Conservation (phyloP, 1,139 yeast species). For the Geotrichum klebahnii region DNA sequence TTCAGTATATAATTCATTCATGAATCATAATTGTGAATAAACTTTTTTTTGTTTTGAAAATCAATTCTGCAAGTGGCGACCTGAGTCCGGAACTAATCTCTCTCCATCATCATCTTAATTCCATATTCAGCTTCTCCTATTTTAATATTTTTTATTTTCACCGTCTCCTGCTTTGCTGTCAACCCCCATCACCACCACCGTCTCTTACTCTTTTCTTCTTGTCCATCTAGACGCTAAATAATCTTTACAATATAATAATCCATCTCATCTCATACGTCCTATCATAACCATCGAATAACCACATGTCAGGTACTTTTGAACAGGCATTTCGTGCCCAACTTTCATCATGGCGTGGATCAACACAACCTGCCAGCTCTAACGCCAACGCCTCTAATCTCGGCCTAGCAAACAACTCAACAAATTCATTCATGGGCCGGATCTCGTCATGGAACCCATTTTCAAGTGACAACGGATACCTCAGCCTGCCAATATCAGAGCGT, state of each 20-base stretch:
- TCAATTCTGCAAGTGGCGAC: no score
- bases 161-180: not conserved
- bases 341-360: slow-evolving; percentile 37
- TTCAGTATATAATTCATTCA: no score
- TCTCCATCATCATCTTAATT: not conserved
- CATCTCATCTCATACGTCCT: not conserved
- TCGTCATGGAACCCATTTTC: slow-evolving; percentile 41
- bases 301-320: slow-evolving; percentile 27
- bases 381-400: slow-evolving; percentile 27
- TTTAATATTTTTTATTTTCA: not conserved
- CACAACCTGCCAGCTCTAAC: slow-evolving; percentile 23
- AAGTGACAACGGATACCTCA: slow-evolving; percentile 47
- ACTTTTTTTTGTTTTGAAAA: no score
- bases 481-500: slow-evolving; percentile 52
- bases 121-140: not conserved
- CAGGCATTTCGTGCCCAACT: slow-evolving; percentile 41
- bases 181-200: no score
- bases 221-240: no score
- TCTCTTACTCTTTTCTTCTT: no score
- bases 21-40: no score
- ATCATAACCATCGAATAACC: not conserved
- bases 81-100: no score
- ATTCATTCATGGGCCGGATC: slow-evolving; percentile 41
- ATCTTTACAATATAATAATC: not conserved
- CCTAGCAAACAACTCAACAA: slow-evolving; percentile 30